phyloP scores from a whole-genome alignment of 148 eudicot genomes.

The Cornus suecica region DNA sequence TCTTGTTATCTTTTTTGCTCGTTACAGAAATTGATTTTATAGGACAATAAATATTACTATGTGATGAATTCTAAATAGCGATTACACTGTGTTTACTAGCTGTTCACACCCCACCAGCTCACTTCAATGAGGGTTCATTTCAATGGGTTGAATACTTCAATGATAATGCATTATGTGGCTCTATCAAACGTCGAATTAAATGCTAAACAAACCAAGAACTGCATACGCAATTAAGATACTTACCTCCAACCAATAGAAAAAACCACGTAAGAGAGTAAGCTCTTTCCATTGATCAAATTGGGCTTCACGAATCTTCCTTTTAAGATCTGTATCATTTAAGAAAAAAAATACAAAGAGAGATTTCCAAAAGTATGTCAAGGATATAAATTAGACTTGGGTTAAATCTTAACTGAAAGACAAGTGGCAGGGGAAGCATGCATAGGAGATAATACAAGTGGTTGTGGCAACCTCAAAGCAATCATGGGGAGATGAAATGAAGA shows the following conservation, averaged over 20 bases:
- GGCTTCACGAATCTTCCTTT: conserved; percentile 25
- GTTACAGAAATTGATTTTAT: too few species aligned
- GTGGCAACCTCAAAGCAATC: background rate
- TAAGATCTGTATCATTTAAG: conserved; percentile 22
- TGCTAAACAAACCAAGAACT: background rate
- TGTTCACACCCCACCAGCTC: too few species aligned
- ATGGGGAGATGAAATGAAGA: background rate
- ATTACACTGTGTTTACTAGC: too few species aligned
- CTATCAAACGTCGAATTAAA: background rate
- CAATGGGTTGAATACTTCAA: background rate
- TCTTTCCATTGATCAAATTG: conserved; percentile 21
- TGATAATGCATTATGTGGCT: background rate
- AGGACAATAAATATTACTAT: too few species aligned
- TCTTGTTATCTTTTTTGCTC: too few species aligned
- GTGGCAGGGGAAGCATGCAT: background rate
- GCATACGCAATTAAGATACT: background rate
- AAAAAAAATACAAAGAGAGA: background rate
- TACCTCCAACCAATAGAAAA: conserved; percentile 47
- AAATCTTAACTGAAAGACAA: background rate
- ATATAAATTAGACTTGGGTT: background rate
- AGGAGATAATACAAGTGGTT: too few species aligned
- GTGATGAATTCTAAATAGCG: too few species aligned
- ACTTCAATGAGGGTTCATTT: background rate
- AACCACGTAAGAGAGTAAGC: conserved; percentile 45
- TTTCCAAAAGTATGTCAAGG: background rate